A percentile compares a stretch with the other conserved stretches of the same genome.
phyloP scores from a whole-genome alignment of 495 filamentous ascomycete species.

The Viridothelium virens region DNA sequence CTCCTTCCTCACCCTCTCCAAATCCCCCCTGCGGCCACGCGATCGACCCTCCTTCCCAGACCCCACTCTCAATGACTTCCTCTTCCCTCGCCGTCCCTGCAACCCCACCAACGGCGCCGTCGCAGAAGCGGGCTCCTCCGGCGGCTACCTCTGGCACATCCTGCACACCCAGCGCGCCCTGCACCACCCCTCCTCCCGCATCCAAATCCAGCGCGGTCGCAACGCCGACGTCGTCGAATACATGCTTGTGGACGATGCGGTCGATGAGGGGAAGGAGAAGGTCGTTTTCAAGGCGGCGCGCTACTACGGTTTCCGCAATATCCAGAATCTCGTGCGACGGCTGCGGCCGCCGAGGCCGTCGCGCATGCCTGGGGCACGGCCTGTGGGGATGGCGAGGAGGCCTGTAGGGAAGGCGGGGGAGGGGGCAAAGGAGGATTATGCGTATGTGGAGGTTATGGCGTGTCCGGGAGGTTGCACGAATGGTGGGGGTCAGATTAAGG shows the following conservation, averaged over 20 bases:
- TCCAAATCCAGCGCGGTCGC: slow-evolving; percentile 65
- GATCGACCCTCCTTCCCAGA: slow-evolving; percentile 57
- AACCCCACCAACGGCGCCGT: slow-evolving; percentile 28
- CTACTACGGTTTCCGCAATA: slow-evolving; percentile 96
- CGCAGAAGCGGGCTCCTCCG: slow-evolving; percentile 61
- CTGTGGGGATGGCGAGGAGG: slow-evolving; percentile 39
- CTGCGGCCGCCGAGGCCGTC: slow-evolving; percentile 70
- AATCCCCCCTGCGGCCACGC: slow-evolving; percentile 39
- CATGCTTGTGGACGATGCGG: slow-evolving; percentile 41
- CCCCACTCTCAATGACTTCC: slow-evolving; percentile 54
- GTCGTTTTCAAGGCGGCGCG: slow-evolving; percentile 70
- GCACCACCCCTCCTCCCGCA: slow-evolving; percentile 53
- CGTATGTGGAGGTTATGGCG: slow-evolving; percentile 97
- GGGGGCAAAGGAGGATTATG: slow-evolving; percentile 49
- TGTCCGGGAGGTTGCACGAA: slow-evolving; percentile 98
- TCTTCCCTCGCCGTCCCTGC: slow-evolving; percentile 47
- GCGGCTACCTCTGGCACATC: slow-evolving; percentile 80
- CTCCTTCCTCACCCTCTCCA: slow-evolving; percentile 61
- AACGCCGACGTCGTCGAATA: slow-evolving; percentile 90
- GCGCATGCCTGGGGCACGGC: slow-evolving; percentile 66
- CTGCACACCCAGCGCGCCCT: slow-evolving; percentile 60
- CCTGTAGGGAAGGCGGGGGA: slow-evolving; percentile 30
- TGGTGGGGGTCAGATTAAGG: slow-evolving; percentile 89
- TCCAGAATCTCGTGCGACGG: slow-evolving; percentile 88
- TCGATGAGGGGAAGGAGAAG: slow-evolving; percentile 39